Base-by-base conservation (phyloP, 495 filamentous ascomycete species). In the Xylaria grammica region DNA sequence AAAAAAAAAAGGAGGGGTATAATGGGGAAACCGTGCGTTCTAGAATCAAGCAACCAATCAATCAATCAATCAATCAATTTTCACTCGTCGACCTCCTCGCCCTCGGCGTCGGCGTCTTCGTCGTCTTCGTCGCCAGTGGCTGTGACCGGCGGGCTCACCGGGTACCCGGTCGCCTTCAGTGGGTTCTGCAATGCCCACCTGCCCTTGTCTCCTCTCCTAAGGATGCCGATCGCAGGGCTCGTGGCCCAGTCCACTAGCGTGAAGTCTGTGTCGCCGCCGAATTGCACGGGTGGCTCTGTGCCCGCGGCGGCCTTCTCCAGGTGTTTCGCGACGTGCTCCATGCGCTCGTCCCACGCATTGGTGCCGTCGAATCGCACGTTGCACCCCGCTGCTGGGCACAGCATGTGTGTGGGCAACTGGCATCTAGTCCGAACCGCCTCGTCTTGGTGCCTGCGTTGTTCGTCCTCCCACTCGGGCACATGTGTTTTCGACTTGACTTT, bases 301-400 rank as follows among this genome's bases (percentile, higher is more conserved):
- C 71, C 74, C 7, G 69, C 53, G 29, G 76, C 78, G 4, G 70
- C 82, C 22, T 81, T 81, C 75, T 94, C 91, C 58, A 92, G 83
- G 69, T 96, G 93, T 51, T 88, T 86, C 0, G 91, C 94, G 10
- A 97, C 89, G 74, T 98, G 94, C 75, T 98, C 94, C 87, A 97
- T 92, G 22, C 93, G 82, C 49, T 87, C 81, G 60, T 97, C 91
- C 93, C 93, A 97, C 29, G 84, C 87, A 3, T 77, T 81, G 3
- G 65, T 27, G 9, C 91, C 91, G 3, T 77, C 72, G 68, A 97
- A 98, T 6, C 67, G 62, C 36, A 72, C 38, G 0, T 57, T 65
- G 71, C 94, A 97, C 66, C 62, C 68, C 3, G 45, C 13, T 2
- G 89, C 89, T 2, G 88, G 86, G 66, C 94, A 98, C 13, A 60